These are phyloP conservation scores for Schizochytrium sp. DNA, from an alignment of 108 stramenopile genomes.

Conservation along the genomic window DNA sequence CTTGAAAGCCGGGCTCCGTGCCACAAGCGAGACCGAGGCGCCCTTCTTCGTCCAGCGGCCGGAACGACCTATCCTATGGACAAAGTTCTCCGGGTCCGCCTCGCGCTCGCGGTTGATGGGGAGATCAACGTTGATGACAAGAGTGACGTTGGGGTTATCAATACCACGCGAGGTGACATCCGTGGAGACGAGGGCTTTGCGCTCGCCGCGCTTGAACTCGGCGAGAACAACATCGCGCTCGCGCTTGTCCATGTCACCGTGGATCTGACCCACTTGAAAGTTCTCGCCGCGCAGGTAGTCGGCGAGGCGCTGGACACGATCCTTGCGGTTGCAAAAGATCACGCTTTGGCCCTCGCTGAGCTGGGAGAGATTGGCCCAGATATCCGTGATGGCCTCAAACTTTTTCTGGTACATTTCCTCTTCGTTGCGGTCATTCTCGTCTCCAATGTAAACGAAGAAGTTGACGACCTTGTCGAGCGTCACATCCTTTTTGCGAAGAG, in stretches of 20 bases:
- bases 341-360: conserved; percentile 6
- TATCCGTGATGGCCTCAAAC: not conserved
- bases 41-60: conserved; percentile 7
- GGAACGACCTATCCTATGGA: conserved; percentile 25
- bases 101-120: conserved; percentile 20
- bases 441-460: not conserved
- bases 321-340: conserved; percentile 19
- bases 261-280: not conserved
- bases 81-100: conserved; percentile 24
- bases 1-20: not conserved
- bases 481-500: conserved; percentile 6
- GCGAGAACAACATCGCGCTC: not conserved
- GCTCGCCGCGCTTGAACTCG: conserved; percentile 15
- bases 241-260: conserved; percentile 21
- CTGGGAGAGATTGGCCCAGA: not conserved
- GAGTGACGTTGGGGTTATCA: conserved; percentile 19
- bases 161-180: conserved; percentile 15
- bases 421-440: not conserved
- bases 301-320: not conserved
- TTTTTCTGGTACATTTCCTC: not conserved
- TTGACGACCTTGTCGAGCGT: conserved; percentile 10
- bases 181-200: conserved; percentile 4
- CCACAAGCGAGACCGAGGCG: not conserved
- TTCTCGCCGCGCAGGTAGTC: not conserved
- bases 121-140: conserved; percentile 32